A percentile compares a stretch with the other conserved stretches of the same genome.
Conservation (phyloP, 2,329 filamentous ascomycete species). For the Aspergillus quadricinctus region DNA sequence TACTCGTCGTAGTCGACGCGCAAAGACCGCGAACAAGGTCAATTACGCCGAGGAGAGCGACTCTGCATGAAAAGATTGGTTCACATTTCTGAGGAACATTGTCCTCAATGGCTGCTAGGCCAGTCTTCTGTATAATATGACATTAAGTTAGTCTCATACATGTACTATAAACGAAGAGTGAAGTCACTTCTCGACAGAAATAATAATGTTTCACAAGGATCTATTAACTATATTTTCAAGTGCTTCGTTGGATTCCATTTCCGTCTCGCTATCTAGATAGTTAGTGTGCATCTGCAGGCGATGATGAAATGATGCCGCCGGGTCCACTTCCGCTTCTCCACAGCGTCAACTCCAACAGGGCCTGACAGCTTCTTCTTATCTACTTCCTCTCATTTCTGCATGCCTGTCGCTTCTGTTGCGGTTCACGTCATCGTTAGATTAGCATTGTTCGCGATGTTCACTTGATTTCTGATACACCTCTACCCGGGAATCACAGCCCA, state of each 20-base stretch:
- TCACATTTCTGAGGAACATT: background rate
- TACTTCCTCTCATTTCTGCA: background rate
- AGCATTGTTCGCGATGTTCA: background rate
- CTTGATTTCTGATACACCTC: too few species aligned
- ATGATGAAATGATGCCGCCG: background rate
- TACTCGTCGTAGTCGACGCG: constrained; percentile 27
- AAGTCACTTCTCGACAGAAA: background rate
- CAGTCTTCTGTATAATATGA: background rate
- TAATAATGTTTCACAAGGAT: too few species aligned
- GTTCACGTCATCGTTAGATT: background rate
- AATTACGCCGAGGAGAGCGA: constrained; percentile 33
- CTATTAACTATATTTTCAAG: too few species aligned
- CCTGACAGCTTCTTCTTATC: background rate
- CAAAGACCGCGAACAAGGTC: constrained; percentile 31
- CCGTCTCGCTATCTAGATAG: background rate
- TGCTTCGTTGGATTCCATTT: background rate
- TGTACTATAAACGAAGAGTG: background rate
- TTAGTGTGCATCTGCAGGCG: background rate
- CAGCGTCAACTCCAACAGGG: background rate
- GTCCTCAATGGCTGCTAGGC: background rate
- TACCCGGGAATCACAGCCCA: too few species aligned
- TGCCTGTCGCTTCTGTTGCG: background rate
- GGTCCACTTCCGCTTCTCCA: background rate
- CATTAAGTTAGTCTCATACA: background rate
- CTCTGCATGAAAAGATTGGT: constrained; percentile 10